phyloP scores from a whole-genome alignment of 163 green algal genomes.

The Chlamydomonas reinhardtii region DNA sequence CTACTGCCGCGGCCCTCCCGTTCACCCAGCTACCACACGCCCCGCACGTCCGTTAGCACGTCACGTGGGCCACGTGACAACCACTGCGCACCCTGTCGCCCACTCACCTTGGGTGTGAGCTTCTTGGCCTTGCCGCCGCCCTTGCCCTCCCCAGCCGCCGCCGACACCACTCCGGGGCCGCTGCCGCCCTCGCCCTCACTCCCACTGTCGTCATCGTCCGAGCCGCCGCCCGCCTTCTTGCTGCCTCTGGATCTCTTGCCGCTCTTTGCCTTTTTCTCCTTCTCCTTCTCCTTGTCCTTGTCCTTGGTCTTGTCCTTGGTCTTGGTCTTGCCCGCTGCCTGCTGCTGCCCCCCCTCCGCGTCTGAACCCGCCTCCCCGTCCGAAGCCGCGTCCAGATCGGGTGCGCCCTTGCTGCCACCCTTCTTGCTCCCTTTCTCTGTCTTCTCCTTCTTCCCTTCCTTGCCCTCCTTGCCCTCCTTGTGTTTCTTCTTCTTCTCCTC shows the following conservation, averaged over 20 bases:
- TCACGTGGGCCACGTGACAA: too few species aligned
- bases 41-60: too few species aligned
- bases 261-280: not conserved
- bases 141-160: not conserved
- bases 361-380: too few species aligned
- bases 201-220: not conserved
- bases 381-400: not conserved
- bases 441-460: not conserved
- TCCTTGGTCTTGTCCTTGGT: too few species aligned
- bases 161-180: not conserved
- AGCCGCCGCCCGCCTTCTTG: not conserved
- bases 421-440: not conserved
- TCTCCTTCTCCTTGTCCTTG: too few species aligned
- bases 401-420: not conserved
- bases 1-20: too few species aligned
- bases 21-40: too few species aligned
- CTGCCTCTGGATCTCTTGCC: not conserved
- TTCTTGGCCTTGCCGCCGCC: not conserved
- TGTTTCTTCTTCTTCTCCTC: not conserved
- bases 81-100: too few species aligned
- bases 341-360: not conserved
- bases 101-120: constrained; percentile 2
- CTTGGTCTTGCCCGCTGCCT: not conserved
- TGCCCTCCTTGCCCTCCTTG: not conserved
- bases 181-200: too few species aligned